Percentiles rank a stretch among this genome's conserved stretches.
Evolutionary conservation across 2,329 filamentous ascomycete species (phyloP).

Genomic region (Aspergillus sp.): DNA sequence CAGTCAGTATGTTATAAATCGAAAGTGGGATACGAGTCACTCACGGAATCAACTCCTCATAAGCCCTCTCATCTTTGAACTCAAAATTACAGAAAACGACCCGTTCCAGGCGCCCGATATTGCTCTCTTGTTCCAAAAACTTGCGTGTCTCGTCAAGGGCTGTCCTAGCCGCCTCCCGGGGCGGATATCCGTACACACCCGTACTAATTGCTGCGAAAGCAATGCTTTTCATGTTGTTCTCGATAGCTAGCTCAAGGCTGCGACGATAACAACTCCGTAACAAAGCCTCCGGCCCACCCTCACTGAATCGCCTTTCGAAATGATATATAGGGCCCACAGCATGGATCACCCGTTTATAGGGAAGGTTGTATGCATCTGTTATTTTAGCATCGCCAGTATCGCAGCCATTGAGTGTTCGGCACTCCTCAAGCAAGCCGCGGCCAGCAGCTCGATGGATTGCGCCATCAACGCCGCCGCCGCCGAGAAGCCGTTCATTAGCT

Average conservation of each 20-base stretch:
- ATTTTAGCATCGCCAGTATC: constrained; percentile 78
- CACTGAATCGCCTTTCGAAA: constrained; percentile 34
- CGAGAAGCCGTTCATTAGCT: constrained; percentile 74
- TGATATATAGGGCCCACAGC: constrained; percentile 82
- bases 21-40: constrained; percentile 34
- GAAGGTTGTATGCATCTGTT: constrained; percentile 73
- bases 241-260: constrained; percentile 70
- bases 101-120: constrained; percentile 57
- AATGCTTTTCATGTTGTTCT: constrained; percentile 66
- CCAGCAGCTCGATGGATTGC: constrained; percentile 87
- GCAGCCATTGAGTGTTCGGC: constrained; percentile 70
- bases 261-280: constrained; percentile 67
- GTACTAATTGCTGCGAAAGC: constrained; percentile 87
- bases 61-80: constrained; percentile 72
- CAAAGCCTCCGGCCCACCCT: constrained; percentile 38
- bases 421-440: constrained; percentile 65
- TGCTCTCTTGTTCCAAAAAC: constrained; percentile 50
- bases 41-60: constrained; percentile 71
- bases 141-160: constrained; percentile 63
- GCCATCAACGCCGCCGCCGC: constrained; percentile 87
- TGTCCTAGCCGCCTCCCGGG: constrained; percentile 66
- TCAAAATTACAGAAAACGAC: constrained; percentile 86
- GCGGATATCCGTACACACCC: constrained; percentile 86
- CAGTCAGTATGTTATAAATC: constrained; percentile 2
- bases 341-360: constrained; percentile 79